These are phyloP conservation scores for Lippia alba DNA, from an alignment of 305 asterid species.

Conservation along the genomic window DNA sequence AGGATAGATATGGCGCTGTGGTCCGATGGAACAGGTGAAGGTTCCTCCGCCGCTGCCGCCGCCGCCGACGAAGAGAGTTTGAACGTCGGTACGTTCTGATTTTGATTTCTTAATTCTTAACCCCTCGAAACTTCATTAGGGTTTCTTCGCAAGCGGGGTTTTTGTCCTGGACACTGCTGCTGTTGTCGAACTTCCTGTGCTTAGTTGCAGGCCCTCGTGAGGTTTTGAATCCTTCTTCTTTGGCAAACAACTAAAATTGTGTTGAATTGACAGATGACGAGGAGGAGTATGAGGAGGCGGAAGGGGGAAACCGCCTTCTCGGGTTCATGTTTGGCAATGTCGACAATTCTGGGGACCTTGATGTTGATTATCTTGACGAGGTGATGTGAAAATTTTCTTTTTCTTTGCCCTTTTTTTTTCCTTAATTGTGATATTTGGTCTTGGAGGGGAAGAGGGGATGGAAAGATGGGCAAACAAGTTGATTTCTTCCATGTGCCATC, in stretches of 20 bases:
- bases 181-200: constrained; percentile 15
- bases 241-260: constrained; percentile 8
- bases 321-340: constrained; percentile 99
- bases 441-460: constrained; percentile 19
- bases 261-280: constrained; percentile 78
- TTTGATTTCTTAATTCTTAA: constrained; percentile 27
- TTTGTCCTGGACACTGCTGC: constrained; percentile 1
- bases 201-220: constrained; percentile 27
- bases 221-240: constrained; percentile 30
- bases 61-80: constrained; percentile 42
- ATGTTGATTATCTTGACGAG: constrained; percentile 98
- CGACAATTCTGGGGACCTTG: constrained; percentile 95
- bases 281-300: constrained; percentile 87
- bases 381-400: constrained; percentile 43
- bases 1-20: constrained; percentile 37
- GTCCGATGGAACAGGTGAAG: constrained; percentile 42
- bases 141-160: constrained; percentile 29
- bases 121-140: constrained; percentile 37
- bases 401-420: constrained; percentile 1
- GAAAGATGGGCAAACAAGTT: background rate
- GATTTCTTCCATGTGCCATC: background rate
- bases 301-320: constrained; percentile 81
- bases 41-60: constrained; percentile 27
- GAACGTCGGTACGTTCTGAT: constrained; percentile 42
- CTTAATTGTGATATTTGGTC: background rate